Percentiles rank a stretch among this genome's conserved stretches.
Evolutionary conservation across 2,329 filamentous ascomycete genomes (phyloP).

Genomic region (Biscogniauxia sp.): DNA sequence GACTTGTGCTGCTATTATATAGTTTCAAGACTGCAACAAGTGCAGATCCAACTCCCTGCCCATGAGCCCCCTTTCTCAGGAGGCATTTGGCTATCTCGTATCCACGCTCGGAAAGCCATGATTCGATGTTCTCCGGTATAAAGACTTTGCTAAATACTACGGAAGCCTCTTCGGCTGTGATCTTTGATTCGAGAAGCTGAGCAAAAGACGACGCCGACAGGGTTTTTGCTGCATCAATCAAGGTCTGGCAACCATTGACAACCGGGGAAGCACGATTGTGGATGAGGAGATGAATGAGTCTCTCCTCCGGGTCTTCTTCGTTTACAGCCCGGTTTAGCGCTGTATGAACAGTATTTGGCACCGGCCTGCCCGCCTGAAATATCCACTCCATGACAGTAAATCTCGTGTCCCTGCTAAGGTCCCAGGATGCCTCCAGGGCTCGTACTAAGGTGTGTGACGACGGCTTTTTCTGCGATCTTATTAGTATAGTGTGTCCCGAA

Average conservation of each 20-base stretch:
- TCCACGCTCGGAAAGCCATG: constrained; percentile 48
- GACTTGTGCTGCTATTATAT: constrained; percentile 36
- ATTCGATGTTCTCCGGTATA: constrained; percentile 36
- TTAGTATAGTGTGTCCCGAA: constrained; percentile 5
- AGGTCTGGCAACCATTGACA: constrained; percentile 49
- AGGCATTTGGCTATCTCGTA: constrained; percentile 47
- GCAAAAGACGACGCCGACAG: constrained; percentile 39
- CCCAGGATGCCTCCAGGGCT: constrained; percentile 54
- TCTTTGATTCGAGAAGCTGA: constrained; percentile 41
- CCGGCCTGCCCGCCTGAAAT: constrained; percentile 48
- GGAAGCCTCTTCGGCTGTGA: constrained; percentile 43
- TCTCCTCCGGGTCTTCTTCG: constrained; percentile 49
- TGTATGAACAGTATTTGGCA: constrained; percentile 49
- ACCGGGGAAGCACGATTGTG: constrained; percentile 51
- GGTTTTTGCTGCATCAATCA: constrained; percentile 47
- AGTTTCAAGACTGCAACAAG: constrained; percentile 46
- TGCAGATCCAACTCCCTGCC: constrained; percentile 44
- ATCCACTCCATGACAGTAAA: constrained; percentile 49
- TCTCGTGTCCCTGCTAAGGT: constrained; percentile 46
- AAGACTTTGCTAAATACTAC: constrained; percentile 47
- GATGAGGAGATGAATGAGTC: constrained; percentile 47
- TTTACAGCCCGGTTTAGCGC: constrained; percentile 51
- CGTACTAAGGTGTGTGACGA: constrained; percentile 46
- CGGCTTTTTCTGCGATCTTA: constrained; percentile 40
- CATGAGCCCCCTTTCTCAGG: constrained; percentile 47